phyloP scores from a whole-genome alignment of 192 early-diverging fungal genomes.

The Umbelopsis isabellina region DNA sequence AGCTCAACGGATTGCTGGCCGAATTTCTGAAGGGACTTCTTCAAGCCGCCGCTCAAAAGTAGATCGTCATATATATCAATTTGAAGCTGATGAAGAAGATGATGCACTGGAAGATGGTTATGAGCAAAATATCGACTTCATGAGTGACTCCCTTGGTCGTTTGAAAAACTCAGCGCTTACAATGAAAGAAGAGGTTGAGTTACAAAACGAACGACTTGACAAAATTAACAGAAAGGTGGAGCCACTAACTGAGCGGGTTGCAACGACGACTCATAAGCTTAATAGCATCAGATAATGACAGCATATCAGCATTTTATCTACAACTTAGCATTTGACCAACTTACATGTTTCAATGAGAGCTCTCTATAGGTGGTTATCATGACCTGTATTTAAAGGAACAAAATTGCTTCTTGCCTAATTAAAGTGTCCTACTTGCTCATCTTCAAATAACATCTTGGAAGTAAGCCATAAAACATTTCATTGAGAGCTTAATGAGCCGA shows the following conservation, averaged over 20 bases:
- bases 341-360: too few species aligned
- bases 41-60: slow-evolving; percentile 40
- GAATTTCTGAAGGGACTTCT: slow-evolving; percentile 40
- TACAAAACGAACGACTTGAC: slow-evolving; percentile 60
- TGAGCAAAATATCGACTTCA: slow-evolving; percentile 65
- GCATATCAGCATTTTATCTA: too few species aligned
- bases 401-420: too few species aligned
- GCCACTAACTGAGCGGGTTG: slow-evolving; percentile 36
- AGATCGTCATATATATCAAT: slow-evolving; percentile 63
- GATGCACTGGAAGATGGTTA: slow-evolving; percentile 67
- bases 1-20: slow-evolving; percentile 42
- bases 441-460: too few species aligned
- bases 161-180: slow-evolving; percentile 64
- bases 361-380: too few species aligned
- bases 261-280: slow-evolving; percentile 33
- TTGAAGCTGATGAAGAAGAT: slow-evolving; percentile 75
- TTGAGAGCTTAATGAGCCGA: too few species aligned
- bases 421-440: too few species aligned
- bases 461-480: too few species aligned
- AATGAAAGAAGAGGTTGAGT: slow-evolving; percentile 61
- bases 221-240: slow-evolving; percentile 56
- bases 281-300: slow-evolving; percentile 33
- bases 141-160: slow-evolving; percentile 51
- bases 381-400: too few species aligned
- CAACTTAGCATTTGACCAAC: too few species aligned